These are phyloP conservation scores for Aureobasidium subglaciale DNA, from an alignment of 2,329 filamentous ascomycete genomes.

Conservation along the genomic window DNA sequence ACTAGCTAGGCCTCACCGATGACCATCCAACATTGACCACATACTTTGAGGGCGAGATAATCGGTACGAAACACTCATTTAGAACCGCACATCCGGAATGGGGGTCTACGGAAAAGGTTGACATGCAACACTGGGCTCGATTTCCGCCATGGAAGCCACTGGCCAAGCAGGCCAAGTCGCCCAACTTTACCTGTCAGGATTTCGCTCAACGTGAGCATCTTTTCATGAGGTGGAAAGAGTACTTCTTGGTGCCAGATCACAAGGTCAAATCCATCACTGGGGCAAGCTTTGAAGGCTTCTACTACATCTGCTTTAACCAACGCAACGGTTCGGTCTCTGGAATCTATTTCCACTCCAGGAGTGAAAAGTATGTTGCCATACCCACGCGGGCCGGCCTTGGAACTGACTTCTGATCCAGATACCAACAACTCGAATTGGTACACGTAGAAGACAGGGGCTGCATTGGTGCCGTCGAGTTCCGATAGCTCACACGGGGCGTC, in stretches of 20 bases:
- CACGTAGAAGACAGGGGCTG: constrained; percentile 81
- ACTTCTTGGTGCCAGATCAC: constrained; percentile 94
- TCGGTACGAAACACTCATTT: constrained; percentile 92
- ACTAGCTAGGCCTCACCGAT: constrained; percentile 70
- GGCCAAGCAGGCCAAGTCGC: constrained; percentile 52
- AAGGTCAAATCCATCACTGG: constrained; percentile 83
- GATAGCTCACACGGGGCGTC: constrained; percentile 37
- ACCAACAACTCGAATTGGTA: constrained; percentile 86
- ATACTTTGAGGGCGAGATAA: constrained; percentile 97
- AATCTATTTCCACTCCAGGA: constrained; percentile 97
- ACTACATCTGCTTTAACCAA: constrained; percentile 99
- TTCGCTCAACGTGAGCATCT: constrained; percentile 76
- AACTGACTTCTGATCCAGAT: constrained; percentile 44
- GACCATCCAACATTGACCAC: constrained; percentile 97
- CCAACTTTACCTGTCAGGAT: constrained; percentile 54
- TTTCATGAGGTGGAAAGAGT: constrained; percentile 99
- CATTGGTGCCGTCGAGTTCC: constrained; percentile 81
- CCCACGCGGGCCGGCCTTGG: background rate
- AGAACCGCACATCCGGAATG: constrained; percentile 80
- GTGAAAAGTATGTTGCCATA: constrained; percentile 69
- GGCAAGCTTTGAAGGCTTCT: constrained; percentile 96
- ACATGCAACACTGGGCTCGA: constrained; percentile 86
- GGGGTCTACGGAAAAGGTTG: constrained; percentile 87
- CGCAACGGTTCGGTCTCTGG: constrained; percentile 77
- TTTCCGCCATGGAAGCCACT: constrained; percentile 82